Conservation (phyloP, 2,329 filamentous ascomycete species). For the Tolypocladium capitatum region DNA sequence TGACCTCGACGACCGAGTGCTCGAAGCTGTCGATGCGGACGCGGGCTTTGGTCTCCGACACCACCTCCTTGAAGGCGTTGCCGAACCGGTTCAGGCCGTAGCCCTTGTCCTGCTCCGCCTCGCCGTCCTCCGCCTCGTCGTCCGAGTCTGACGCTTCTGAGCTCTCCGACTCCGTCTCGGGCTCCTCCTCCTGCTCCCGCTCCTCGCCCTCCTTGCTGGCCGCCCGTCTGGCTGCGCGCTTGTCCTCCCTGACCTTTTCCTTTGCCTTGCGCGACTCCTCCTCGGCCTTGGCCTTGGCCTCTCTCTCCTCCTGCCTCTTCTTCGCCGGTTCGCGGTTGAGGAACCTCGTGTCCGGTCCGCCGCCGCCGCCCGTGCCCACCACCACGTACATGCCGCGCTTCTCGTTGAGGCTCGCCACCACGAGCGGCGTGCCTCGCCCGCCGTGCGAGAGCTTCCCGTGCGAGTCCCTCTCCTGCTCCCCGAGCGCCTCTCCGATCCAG, state of each 20-base stretch:
- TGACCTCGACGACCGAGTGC: conserved; percentile 94
- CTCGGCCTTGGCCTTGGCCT: conserved; percentile 47
- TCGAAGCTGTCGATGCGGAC: conserved; percentile 95
- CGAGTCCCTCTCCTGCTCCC: conserved; percentile 70
- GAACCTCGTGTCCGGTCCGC: conserved; percentile 58
- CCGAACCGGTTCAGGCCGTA: conserved; percentile 83
- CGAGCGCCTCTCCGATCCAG: conserved; percentile 87
- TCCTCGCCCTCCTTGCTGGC: conserved; percentile 27
- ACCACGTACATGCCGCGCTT: conserved; percentile 78
- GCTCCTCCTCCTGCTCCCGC: conserved; percentile 30
- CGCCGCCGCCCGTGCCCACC: conserved; percentile 81
- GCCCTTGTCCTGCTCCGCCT: conserved; percentile 42
- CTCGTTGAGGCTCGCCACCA: conserved; percentile 83
- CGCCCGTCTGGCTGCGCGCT: conserved; percentile 41
- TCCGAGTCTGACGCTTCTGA: conserved; percentile 28
- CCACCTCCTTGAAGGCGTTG: conserved; percentile 88
- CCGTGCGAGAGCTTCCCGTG: conserved; percentile 57
- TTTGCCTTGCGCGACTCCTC: conserved; percentile 45
- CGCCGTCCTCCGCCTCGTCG: conserved; percentile 39
- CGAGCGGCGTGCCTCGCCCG: conserved; percentile 67
- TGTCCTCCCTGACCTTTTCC: conserved; percentile 47
- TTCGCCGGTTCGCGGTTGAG: conserved; percentile 53
- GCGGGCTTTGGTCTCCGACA: conserved; percentile 76
- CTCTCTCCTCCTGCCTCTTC: conserved; percentile 48
- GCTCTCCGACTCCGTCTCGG: conserved; percentile 29